Base-by-base conservation (phyloP, 768 basidiomycete genomes). In the Boletales sp. region DNA sequence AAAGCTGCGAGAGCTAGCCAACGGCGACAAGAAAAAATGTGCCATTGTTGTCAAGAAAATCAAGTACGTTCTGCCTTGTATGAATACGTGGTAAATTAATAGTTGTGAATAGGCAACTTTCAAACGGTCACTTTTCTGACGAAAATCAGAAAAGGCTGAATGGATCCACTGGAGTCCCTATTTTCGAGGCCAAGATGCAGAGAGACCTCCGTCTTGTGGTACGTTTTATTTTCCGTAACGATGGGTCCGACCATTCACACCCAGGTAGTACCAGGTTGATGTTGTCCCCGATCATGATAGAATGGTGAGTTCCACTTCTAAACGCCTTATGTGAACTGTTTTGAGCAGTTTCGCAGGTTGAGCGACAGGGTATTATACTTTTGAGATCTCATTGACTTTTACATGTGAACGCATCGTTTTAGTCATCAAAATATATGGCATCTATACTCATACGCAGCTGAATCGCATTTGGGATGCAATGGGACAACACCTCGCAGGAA, bases 141-240 rank as follows among this genome's bases (percentile, higher is more conserved):
- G 81, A 83, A 50, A 87, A 87, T 52, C 83, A 87, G 55, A 84
- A 84, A 62, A 66, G 75, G 8, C 67, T 87, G 12, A 80, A 71
- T 18, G 74, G 74, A 0, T 44, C 70, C 13, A 63, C 64, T 12
- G 75, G 76, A 1, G 64, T 87, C 3, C 82, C 85, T 0, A 75
- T 87, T 10, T 87, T 75, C 45, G 84, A 86, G 59, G 86, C 86
- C 0, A 86, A 84, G 60, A 81, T 86, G 74, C 78, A 77, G 9
- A 56, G 69, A 0, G 79, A 82, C 54, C 60, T 73, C 18, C 68
- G 79, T 12, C 62, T 84, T 18, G 70, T 84, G 2, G 81, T 81
- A 57, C 5, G 76, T n/a, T 63, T 30, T 38, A 34, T 27, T 45
- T 21, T 8, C 37, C 40, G 10, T 6, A 1, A 8, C 36, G n/a